These are phyloP conservation scores for Mycena filopes DNA, from an alignment of 768 basidiomycete genomes.

Conservation along the genomic window DNA sequence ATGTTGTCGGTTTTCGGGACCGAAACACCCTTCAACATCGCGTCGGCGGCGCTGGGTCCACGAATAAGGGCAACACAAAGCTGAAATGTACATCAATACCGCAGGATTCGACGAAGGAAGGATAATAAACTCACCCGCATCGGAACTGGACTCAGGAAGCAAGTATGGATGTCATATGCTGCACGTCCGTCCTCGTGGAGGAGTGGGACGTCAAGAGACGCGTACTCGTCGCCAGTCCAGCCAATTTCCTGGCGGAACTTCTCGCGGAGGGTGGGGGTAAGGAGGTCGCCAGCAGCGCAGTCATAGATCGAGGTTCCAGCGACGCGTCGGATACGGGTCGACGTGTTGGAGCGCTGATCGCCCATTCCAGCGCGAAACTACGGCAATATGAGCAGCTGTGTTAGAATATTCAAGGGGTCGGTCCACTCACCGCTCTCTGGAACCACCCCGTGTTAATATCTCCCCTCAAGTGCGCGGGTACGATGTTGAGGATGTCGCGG, in stretches of 20 bases:
- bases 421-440: neutral
- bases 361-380: neutral
- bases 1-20: neutral
- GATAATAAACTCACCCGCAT: neutral
- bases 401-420: neutral
- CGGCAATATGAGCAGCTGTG: neutral
- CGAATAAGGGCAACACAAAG: neutral
- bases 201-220: constrained; percentile 1
- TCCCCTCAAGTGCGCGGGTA: too few relatives aligned
- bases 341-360: neutral
- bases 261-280: neutral
- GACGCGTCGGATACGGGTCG: neutral
- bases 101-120: neutral
- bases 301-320: neutral
- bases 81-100: neutral
- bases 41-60: neutral
- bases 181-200: neutral
- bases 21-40: neutral
- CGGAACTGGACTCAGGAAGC: constrained; percentile 12
- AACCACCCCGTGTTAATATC: neutral
- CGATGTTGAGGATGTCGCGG: too few relatives aligned
- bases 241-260: neutral
- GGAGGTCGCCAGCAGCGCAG: neutral
- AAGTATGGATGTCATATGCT: constrained; percentile 1
- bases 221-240: constrained; percentile 1